These are phyloP conservation scores for Crithidia mellificae DNA, from an alignment of 208 protist genomes.

Conservation along the genomic window DNA sequence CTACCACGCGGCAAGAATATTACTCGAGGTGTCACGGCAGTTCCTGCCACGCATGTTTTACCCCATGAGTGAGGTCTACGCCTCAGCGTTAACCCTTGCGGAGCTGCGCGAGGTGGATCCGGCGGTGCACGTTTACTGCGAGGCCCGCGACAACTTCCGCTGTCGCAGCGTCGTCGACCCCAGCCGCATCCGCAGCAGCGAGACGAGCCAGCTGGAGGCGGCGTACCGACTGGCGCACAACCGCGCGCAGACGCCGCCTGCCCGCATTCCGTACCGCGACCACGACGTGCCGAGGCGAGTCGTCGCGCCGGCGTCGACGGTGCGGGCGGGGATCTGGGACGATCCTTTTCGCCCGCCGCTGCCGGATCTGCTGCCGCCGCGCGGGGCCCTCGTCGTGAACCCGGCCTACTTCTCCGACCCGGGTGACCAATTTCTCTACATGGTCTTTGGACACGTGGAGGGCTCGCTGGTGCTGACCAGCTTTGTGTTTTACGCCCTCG, in stretches of 20 bases:
- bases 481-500: conserved; percentile 20
- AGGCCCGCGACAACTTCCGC: conserved; percentile 21
- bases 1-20: conserved; percentile 27
- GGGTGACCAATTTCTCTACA: conserved; percentile 27
- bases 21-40: conserved; percentile 31
- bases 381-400: conserved; percentile 52
- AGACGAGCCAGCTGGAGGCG: conserved; percentile 36
- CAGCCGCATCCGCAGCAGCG: conserved; percentile 19
- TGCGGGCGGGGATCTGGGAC: conserved; percentile 31
- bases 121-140: conserved; percentile 42
- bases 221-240: conserved; percentile 24
- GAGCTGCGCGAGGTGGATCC: conserved; percentile 40
- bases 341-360: conserved; percentile 48
- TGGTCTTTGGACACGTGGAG: conserved; percentile 29
- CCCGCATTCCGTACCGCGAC: conserved; percentile 11
- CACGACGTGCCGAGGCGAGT: conserved; percentile 10
- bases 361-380: conserved; percentile 38
- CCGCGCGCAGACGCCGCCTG: conserved; percentile 3
- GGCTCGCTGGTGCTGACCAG: conserved; percentile 15
- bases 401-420: conserved; percentile 56
- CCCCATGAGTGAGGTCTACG: conserved; percentile 59
- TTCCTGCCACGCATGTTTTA: background rate
- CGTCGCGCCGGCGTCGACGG: conserved; percentile 16
- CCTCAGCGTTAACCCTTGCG: conserved; percentile 34
- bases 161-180: conserved; percentile 39